phyloP scores from a whole-genome alignment of 139 green algal species.

The Tetratostichococcus sp. region DNA sequence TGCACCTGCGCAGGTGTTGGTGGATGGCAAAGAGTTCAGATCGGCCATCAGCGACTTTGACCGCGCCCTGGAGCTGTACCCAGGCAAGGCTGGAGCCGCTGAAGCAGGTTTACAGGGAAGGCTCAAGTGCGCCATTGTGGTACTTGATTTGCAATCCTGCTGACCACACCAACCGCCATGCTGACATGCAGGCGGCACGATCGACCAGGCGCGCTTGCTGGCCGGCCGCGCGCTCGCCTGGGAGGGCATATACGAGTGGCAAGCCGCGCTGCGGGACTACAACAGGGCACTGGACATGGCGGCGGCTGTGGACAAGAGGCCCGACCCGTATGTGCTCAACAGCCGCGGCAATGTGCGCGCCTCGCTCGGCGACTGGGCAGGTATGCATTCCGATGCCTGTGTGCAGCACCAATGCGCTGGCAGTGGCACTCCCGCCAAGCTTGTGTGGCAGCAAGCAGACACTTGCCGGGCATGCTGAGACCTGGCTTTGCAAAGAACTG shows the following conservation, averaged over 20 bases:
- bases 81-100: background rate
- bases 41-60: conserved; percentile 67
- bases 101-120: too few species aligned
- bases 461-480: too few species aligned
- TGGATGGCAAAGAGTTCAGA: conserved; percentile 77
- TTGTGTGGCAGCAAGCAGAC: too few species aligned
- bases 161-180: background rate
- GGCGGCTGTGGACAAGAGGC: conserved; percentile 16
- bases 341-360: conserved; percentile 72
- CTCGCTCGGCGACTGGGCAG: conserved; percentile 46
- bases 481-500: too few species aligned
- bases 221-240: conserved; percentile 62
- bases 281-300: conserved; percentile 36
- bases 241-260: conserved; percentile 72
- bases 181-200: too few species aligned
- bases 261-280: conserved; percentile 65
- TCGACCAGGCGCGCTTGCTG: conserved; percentile 47
- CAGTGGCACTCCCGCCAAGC: too few species aligned
- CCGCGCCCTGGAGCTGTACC: conserved; percentile 17
- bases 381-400: conserved; percentile 4
- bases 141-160: too few species aligned
- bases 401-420: too few species aligned
- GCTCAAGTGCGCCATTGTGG: too few species aligned
- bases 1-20: conserved; percentile 48
- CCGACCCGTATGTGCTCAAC: conserved; percentile 77